phyloP scores from a whole-genome alignment of 441 rosid species.

The Jatropha podagrica region DNA sequence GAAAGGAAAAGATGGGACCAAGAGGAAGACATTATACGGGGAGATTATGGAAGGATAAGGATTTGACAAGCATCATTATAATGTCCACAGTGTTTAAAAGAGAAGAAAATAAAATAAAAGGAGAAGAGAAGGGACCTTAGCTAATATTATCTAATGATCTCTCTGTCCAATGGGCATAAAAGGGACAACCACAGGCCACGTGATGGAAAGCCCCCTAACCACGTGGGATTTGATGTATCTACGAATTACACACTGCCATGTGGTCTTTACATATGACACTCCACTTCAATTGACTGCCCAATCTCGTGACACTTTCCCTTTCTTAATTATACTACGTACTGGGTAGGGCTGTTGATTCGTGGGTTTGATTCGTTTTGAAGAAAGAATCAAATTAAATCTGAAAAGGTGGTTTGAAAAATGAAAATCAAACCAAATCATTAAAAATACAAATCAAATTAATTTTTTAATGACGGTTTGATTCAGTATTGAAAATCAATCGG shows the following conservation, averaged over 20 bases:
- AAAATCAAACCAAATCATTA: too few relatives aligned
- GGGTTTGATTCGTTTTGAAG: too few relatives aligned
- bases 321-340: too few relatives aligned
- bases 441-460: too few relatives aligned
- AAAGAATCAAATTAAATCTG: too few relatives aligned
- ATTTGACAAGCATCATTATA: conserved; percentile 15
- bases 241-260: conserved; percentile 17
- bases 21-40: background rate
- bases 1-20: background rate
- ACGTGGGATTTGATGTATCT: conserved; percentile 24
- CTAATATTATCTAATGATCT: too few relatives aligned
- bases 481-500: too few relatives aligned
- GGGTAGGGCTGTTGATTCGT: too few relatives aligned
- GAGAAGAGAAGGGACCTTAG: background rate
- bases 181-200: conserved; percentile 26
- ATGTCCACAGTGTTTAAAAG: background rate
- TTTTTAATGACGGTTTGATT: too few relatives aligned
- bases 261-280: background rate
- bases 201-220: conserved; percentile 25
- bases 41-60: conserved; percentile 11
- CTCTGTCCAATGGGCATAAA: background rate
- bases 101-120: too few relatives aligned
- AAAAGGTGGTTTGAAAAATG: too few relatives aligned
- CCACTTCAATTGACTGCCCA: conserved; percentile 4
- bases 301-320: background rate